A percentile compares a stretch with the other conserved stretches of the same genome.
Evolutionary conservation across 2,329 filamentous ascomycete genomes (phyloP).

Genomic region (Aaosphaeria pasadenensis): DNA sequence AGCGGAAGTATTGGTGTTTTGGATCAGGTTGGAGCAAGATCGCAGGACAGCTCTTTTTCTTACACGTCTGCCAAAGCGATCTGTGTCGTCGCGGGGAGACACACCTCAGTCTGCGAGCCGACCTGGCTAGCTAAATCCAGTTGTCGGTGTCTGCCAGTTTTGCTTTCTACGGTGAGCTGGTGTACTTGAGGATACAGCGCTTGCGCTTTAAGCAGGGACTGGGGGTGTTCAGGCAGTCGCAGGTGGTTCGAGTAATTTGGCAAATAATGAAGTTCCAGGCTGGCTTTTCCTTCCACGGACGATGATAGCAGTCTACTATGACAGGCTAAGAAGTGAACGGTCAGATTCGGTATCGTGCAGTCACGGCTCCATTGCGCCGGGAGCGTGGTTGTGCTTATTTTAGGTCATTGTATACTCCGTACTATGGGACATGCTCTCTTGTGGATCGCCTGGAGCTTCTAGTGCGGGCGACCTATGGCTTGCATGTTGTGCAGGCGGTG

Average conservation of each 20-base stretch:
- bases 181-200: too few species aligned
- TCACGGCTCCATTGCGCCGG: slow-evolving; percentile 11
- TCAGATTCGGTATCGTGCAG: slow-evolving; percentile 7
- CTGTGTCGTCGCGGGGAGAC: too few species aligned
- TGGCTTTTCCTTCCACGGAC: not conserved
- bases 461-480: slow-evolving; percentile 20
- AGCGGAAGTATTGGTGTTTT: too few species aligned
- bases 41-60: too few species aligned
- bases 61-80: too few species aligned
- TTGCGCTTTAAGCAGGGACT: not conserved
- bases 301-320: not conserved
- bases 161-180: too few species aligned
- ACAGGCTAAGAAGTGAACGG: slow-evolving; percentile 7
- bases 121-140: too few species aligned
- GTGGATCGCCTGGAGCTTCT: slow-evolving; percentile 5
- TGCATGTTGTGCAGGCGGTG: slow-evolving; percentile 11
- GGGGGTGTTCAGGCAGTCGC: not conserved
- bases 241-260: not conserved
- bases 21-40: too few species aligned
- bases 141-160: too few species aligned
- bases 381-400: slow-evolving; percentile 5
- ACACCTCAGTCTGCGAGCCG: too few species aligned
- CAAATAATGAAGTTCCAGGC: not conserved
- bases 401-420: slow-evolving; percentile 1
- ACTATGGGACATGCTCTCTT: not conserved